Evolutionary conservation across 2,329 filamentous ascomycete genomes (phyloP), one percentile per base, ranked within the genome.

Genomic region (Xylaria sp.): DNA sequence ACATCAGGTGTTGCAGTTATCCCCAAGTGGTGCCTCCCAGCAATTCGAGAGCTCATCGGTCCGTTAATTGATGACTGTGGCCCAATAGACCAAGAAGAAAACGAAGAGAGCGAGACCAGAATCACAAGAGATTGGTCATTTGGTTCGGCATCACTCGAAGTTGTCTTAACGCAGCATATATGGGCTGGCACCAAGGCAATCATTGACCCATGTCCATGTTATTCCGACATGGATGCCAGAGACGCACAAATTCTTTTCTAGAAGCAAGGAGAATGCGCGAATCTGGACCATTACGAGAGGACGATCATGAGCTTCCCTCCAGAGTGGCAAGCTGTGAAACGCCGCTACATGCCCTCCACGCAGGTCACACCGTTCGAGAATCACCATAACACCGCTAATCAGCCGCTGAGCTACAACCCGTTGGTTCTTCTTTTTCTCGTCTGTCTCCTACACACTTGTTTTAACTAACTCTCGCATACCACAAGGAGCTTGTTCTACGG

Each of bases 1-100:
- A 57, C 18, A 3, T 25, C 16, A 9, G 42, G 21, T 4, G 21
- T 57, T 6, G 5, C 3, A 57, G 54, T 44, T 10, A 21, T 65
- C 29, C 66, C 62, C 21, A 27, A 59, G 25, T 61, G 61, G 63
- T 65, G 62, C n/a, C 21, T 44, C 2, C 40, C 48, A 10, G 53
- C 59, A 5, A 61, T 69, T n/a, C 23, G n/a, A n/a, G 60, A 55
- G 12, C 29, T 37, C 35, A 13, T 61, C 23, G 5, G 23, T 4
- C 23, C 25, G 12, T 37, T 53, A 16, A n/a, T 61, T 18, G 35
- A 32, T 21, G 44, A 29, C 18, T 27, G 35, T 47, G 18, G 6
- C 1, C 50, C 42, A 18, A 25, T 2, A 9, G 2, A 50, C 10
- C 12, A 44, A 6, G 44, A 37, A 5, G 48, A 48, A 12, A 29